Base-by-base conservation (phyloP, 768 basidiomycete genomes). In the Phlebiopsis flavidoalba region DNA sequence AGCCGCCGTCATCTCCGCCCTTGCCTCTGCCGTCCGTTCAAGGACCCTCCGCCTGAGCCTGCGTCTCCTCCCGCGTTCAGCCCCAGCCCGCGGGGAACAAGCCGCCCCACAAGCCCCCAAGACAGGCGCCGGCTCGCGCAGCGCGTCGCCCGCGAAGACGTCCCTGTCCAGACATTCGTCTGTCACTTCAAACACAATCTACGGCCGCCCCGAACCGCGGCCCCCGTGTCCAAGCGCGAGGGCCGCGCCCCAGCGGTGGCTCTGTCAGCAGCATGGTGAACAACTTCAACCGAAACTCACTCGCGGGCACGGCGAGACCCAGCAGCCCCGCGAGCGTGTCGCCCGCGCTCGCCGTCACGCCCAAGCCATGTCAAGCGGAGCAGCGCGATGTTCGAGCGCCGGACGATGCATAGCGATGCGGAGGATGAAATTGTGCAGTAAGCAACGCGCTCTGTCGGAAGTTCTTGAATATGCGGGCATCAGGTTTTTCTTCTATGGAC, bases 341-440 rank as follows among this genome's bases (percentile, higher is more conserved):
- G 17, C 63, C n/a, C 64, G 10, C 57, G 68, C 14, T 63, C 59
- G 33, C 63, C 67, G 15, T 71, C 70, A 58, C 56, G 69, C 14
- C 67, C 65, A 63, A 63, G 57, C 48, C 60, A 69, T 58, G 61
- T 60, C 57, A 70, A 67, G 69, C 68, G 60, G 59, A 72, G 69
- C 65, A 70, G 70, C 59, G 72, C 72, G 48, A 62, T 65, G 64
- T 74, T 79, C 60, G 86, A 88, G 57, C 81, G 89, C 68, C 81
- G 89, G 71, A 91, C 89, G 53, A 88, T 89, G 86, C 88, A 87
- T 46, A 89, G 88, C 68, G 90, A 92, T 68, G 89, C 89, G 37
- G 91, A 93, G 70, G 91, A 91, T 63, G 83, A 88, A 64, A 75
- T 88, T 60, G 77, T 88, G 10, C 56, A 63, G 62, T 56, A 54